Base-by-base conservation (phyloP, 2,329 filamentous ascomycete species). In the Aspergillus eucalypticola region DNA sequence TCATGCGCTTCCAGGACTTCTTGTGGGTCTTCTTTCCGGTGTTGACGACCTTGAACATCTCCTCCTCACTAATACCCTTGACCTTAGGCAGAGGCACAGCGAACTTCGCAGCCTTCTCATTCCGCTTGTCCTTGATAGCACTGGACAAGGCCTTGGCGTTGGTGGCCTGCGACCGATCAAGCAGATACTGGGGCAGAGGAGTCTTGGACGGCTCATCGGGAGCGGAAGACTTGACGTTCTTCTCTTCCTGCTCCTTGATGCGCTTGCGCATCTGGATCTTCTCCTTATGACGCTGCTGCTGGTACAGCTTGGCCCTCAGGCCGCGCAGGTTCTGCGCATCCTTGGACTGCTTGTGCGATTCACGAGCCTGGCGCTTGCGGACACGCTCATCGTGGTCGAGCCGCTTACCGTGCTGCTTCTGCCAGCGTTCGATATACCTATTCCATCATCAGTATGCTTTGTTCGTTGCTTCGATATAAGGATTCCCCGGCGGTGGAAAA, bases 211-310 rank as follows among this genome's bases (percentile, higher is more conserved):
- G 90, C 78, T 95, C 90, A 69, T 89, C 86, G 67, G 90, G 88
- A 58, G 89, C 88, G 32, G 86, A 82, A 15, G 90, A 91, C 81
- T 98, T 96, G 83, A 98, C 88, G 74, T 97, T 96, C 80, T 92
- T 89, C 83, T 97, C 91, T 80, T 99, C 95, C 82, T 96, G 91
- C 48, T 91, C 90, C 80, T 90, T 91, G 85, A 99, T 96, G 73
- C 88, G 83, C 85, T 96, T 96, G 79, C 90, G 90, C 90, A 96
- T 93, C 85, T 96, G 92, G 75, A 96, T 96, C 89, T 99, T 99
- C 84, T 99, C 93, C 77, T 93, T 90, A 82, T 92, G 91, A 25
- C 95, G 87, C 83, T 93, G 92, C 86, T 98, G 89, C 78, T 94
- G 90, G 82, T 95, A 89, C 72, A 96, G 83, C 84, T 99, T 99